These are phyloP conservation scores for Hyphopichia khmerensis DNA, from an alignment of 1,139 yeast species.

Conservation along the genomic window DNA sequence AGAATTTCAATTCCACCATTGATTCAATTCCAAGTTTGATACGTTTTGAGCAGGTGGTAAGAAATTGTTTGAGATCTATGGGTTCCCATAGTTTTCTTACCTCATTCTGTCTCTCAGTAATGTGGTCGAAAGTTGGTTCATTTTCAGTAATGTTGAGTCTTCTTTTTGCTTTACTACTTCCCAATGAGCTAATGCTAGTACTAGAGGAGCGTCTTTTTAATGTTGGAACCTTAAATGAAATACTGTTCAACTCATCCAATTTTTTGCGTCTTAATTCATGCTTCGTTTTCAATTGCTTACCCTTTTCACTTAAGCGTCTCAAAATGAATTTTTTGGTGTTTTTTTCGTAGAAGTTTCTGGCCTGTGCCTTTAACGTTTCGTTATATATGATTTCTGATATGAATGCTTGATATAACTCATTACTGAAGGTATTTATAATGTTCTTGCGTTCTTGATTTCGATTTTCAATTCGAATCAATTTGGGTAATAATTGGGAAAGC, in stretches of 20 bases:
- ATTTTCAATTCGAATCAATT: constrained; percentile 20
- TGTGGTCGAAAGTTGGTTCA: constrained; percentile 10
- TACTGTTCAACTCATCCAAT: constrained; percentile 43
- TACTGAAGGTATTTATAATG: constrained; percentile 38
- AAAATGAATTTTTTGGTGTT: constrained; percentile 25
- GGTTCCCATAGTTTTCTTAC: constrained; percentile 44
- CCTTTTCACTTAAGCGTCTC: constrained; percentile 22
- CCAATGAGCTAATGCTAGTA: constrained; percentile 12
- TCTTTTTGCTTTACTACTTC: constrained; percentile 11
- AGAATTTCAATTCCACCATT: constrained; percentile 24
- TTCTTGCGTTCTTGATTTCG: constrained; percentile 22
- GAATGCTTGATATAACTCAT: constrained; percentile 58
- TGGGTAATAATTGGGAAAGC: constrained; percentile 22
- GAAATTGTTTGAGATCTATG: constrained; percentile 26
- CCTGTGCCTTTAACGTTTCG: constrained; percentile 39
- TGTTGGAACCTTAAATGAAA: constrained; percentile 24
- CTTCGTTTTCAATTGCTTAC: constrained; percentile 19
- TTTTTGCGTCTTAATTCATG: constrained; percentile 28
- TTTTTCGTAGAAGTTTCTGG: constrained; percentile 29
- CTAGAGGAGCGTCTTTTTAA: constrained; percentile 22
- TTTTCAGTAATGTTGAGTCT: constrained; percentile 11
- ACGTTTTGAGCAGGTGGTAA: constrained; percentile 20
- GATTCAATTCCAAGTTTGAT: constrained; percentile 21
- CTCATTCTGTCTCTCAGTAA: constrained; percentile 29
- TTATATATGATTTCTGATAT: constrained; percentile 53